These are phyloP conservation scores for Scolecobasidium constrictum DNA, from an alignment of 2,329 filamentous ascomycete species.

Conservation along the genomic window DNA sequence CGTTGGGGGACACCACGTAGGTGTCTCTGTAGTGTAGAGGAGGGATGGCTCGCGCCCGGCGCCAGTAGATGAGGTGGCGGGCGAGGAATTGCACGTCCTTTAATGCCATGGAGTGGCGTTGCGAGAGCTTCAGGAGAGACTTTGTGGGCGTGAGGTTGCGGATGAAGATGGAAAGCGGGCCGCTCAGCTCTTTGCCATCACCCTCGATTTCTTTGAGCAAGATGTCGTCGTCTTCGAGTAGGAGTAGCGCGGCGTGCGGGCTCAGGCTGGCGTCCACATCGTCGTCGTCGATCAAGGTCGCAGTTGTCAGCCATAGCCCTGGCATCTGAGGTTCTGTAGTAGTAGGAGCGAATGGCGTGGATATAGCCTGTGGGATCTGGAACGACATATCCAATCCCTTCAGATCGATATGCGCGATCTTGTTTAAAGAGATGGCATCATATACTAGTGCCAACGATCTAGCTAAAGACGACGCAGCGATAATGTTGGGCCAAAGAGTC, in stretches of 20 bases:
- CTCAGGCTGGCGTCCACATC: conserved; percentile 55
- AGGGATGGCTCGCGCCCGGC: conserved; percentile 80
- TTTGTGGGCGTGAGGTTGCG: conserved; percentile 49
- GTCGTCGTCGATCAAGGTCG: conserved; percentile 65
- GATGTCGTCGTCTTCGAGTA: conserved; percentile 73
- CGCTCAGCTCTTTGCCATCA: conserved; percentile 64
- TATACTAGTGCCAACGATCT: conserved; percentile 75
- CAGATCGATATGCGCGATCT: conserved; percentile 74
- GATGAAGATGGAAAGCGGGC: conserved; percentile 65
- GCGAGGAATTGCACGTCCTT: conserved; percentile 78
- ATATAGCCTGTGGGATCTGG: conserved; percentile 51
- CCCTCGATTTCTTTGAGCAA: conserved; percentile 59
- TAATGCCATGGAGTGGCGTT: conserved; percentile 48
- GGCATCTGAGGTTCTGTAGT: conserved; percentile 58
- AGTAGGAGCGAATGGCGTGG: conserved; percentile 61
- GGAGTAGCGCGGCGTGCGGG: conserved; percentile 75
- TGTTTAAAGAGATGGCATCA: conserved; percentile 69
- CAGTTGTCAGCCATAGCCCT: conserved; percentile 79
- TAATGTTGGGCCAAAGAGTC: conserved; percentile 57
- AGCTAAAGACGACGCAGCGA: conserved; percentile 66
- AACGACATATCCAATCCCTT: conserved; percentile 49
- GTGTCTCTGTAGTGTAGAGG: conserved; percentile 82
- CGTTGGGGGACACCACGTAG: conserved; percentile 87
- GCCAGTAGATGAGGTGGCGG: conserved; percentile 92
- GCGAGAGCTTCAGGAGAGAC: conserved; percentile 60